Evolutionary conservation across 352 stramenopile species (phyloP).

Genomic region (Halophytophthora polymorphica): DNA sequence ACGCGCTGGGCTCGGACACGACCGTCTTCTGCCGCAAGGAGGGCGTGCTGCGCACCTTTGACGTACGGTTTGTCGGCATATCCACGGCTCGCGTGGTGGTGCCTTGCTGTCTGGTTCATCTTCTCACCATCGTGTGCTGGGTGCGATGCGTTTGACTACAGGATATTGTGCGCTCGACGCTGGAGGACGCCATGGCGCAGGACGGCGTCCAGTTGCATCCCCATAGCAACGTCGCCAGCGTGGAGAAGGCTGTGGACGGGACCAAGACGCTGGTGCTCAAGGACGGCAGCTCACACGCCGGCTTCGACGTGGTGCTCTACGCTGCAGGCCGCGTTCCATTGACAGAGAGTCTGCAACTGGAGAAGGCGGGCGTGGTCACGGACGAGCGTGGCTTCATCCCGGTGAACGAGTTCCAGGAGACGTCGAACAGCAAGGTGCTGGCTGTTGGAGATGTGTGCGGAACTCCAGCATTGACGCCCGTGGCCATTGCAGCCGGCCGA

Average conservation of each 20-base stretch:
- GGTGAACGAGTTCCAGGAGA: constrained; percentile 91
- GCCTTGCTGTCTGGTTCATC: neutral
- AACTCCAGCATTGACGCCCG: constrained; percentile 73
- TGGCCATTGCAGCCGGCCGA: constrained; percentile 84
- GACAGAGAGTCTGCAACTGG: constrained; percentile 61
- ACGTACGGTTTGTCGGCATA: constrained; percentile 37
- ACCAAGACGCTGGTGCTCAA: constrained; percentile 53
- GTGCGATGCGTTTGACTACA: constrained; percentile 9
- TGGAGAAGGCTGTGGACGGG: constrained; percentile 39
- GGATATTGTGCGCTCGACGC: constrained; percentile 42
- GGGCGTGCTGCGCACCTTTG: constrained; percentile 85
- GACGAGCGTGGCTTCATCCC: constrained; percentile 69
- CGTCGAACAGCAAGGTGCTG: constrained; percentile 73
- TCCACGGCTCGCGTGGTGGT: neutral
- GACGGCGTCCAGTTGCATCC: constrained; percentile 52
- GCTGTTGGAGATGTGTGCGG: constrained; percentile 76
- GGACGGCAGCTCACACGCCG: constrained; percentile 34
- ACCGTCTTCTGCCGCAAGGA: constrained; percentile 88
- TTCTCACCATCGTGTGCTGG: neutral
- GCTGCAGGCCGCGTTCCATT: constrained; percentile 61
- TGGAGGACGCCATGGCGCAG: constrained; percentile 55
- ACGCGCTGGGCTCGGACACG: constrained; percentile 90
- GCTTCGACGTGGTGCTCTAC: constrained; percentile 88
- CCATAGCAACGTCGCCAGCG: constrained; percentile 38
- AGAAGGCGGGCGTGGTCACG: constrained; percentile 59